phyloP scores from a whole-genome alignment of 208 protist genomes.

The Trypanosoma caninum region DNA sequence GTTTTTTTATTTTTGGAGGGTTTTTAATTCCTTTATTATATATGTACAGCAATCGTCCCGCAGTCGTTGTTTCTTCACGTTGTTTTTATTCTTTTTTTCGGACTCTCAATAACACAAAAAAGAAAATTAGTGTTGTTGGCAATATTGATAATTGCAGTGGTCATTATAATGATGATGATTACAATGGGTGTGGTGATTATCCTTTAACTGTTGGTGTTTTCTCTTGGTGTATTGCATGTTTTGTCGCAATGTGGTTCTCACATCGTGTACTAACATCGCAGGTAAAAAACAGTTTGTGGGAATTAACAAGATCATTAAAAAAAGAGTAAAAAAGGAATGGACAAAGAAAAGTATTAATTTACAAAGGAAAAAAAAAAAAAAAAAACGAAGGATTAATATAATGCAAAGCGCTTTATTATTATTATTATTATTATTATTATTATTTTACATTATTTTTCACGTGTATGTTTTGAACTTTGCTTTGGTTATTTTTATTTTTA shows the following conservation, averaged over 20 bases:
- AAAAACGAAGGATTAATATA: not conserved
- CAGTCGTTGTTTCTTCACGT: conserved; percentile 22
- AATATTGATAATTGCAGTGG: not conserved
- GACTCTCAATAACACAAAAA: not conserved
- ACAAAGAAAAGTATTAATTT: not conserved
- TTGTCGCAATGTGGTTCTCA: conserved; percentile 3
- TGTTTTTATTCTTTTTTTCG: not conserved
- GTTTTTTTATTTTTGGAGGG: conserved; percentile 40
- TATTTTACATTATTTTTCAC: not conserved
- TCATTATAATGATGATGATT: not conserved
- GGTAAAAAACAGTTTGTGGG: no score
- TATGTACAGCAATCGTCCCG: conserved; percentile 17
- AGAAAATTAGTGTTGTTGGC: not conserved
- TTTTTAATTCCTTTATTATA: conserved; percentile 25
- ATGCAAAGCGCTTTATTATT: not conserved
- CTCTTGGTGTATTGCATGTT: conserved; percentile 16
- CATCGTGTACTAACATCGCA: conserved; percentile 2
- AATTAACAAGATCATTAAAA: not conserved
- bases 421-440: not conserved
- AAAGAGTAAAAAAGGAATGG: not conserved
- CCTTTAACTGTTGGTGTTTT: not conserved
- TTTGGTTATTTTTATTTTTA: not conserved
- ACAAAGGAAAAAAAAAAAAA: not conserved
- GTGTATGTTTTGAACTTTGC: not conserved
- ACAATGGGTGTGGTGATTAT: not conserved